These are phyloP conservation scores for Alternaria hordeiaustralica DNA, from an alignment of 2,329 filamentous ascomycete genomes.

Conservation along the genomic window DNA sequence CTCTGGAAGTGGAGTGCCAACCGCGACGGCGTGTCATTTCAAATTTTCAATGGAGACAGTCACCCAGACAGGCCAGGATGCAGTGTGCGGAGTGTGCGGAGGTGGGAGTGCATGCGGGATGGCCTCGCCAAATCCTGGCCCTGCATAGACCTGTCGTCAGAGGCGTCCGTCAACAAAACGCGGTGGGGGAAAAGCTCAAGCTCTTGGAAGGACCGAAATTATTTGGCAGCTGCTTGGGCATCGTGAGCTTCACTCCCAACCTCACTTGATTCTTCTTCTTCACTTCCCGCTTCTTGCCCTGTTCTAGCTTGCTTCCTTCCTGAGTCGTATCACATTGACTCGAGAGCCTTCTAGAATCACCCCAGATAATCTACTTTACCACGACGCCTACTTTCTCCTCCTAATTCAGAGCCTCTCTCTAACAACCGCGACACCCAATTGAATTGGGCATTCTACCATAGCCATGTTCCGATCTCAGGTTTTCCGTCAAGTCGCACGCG, in stretches of 20 bases:
- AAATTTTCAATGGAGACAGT: constrained; percentile 23
- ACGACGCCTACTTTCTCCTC: constrained; percentile 8
- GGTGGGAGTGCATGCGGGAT: constrained; percentile 11
- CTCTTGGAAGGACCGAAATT: constrained; percentile 19
- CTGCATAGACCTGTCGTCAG: constrained; percentile 36
- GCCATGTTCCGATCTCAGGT: constrained; percentile 46
- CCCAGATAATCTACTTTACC: neutral
- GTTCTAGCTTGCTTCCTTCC: constrained; percentile 19
- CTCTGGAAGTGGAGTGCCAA: constrained; percentile 24
- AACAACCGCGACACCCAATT: neutral
- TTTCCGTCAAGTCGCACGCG: constrained; percentile 39
- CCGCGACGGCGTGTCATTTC: constrained; percentile 23
- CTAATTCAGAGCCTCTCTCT: neutral
- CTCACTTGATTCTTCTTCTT: constrained; percentile 4
- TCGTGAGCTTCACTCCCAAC: constrained; percentile 7
- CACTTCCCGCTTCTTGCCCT: constrained; percentile 6
- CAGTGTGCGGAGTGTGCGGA: constrained; percentile 12
- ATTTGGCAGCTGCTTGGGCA: constrained; percentile 12
- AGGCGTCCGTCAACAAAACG: constrained; percentile 16
- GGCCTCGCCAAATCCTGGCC: constrained; percentile 29
- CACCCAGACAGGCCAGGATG: constrained; percentile 10
- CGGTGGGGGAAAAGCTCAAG: constrained; percentile 26
- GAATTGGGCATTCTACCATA: constrained; percentile 7
- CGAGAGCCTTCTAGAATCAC: constrained; percentile 1
- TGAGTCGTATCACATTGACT: neutral